Evolutionary conservation across 768 basidiomycete species (phyloP).

Genomic region (Auricularia sp.): DNA sequence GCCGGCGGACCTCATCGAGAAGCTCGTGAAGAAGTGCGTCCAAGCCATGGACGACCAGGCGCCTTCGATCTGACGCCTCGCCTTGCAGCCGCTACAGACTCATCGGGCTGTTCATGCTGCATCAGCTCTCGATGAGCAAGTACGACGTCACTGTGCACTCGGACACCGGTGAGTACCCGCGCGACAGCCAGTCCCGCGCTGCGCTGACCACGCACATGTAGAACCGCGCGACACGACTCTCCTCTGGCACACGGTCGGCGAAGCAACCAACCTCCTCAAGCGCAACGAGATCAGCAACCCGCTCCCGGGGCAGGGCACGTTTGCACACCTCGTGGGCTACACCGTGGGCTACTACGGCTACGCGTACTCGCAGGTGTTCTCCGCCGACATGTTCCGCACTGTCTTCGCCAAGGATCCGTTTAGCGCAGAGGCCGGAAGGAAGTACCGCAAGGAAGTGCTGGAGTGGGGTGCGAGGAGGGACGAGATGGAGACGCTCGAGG

Average conservation of each 20-base stretch:
- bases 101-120: constrained; percentile 69
- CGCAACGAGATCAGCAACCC: constrained; percentile 30
- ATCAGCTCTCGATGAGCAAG: constrained; percentile 77
- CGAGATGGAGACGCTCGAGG: constrained; percentile 67
- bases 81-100: constrained; percentile 53
- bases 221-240: constrained; percentile 44
- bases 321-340: constrained; percentile 70
- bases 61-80: not conserved
- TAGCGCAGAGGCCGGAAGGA: constrained; percentile 34
- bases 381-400: constrained; percentile 53
- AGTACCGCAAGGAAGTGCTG: constrained; percentile 70
- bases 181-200: not conserved
- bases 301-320: constrained; percentile 62
- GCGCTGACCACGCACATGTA: constrained; percentile 4
- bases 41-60: not conserved
- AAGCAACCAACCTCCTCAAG: constrained; percentile 60
- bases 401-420: constrained; percentile 71
- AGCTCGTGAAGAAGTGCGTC: constrained; percentile 66
- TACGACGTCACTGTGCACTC: constrained; percentile 71
- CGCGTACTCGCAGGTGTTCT: constrained; percentile 63
- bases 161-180: constrained; percentile 39
- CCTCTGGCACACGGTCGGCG: constrained; percentile 70
- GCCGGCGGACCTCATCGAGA: constrained; percentile 61
- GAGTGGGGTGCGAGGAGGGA: constrained; percentile 67
- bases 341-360: constrained; percentile 63